Percentiles rank a stretch among this genome's conserved stretches.
These are phyloP conservation scores for Lachancea sp. DNA, from an alignment of 805 yeast genomes.

Conservation along the genomic window DNA sequence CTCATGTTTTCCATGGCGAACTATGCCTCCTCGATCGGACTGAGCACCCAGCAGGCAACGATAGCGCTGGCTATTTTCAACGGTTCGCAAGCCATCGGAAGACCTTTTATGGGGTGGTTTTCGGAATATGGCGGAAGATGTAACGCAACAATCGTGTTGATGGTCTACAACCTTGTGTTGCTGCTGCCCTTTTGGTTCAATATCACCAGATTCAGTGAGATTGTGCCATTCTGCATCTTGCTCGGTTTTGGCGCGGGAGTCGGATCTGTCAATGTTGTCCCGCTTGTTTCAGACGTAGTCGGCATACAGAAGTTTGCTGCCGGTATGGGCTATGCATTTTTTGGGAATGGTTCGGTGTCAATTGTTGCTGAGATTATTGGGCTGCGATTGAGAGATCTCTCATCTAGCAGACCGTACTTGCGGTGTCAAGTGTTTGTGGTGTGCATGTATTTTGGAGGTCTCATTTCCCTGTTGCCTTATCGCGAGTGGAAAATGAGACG, in stretches of 20 bases:
- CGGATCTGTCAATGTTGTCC: slow-evolving; percentile 27
- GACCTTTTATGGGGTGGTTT: slow-evolving; percentile 42
- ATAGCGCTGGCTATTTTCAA: slow-evolving; percentile 41
- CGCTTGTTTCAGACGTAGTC: slow-evolving; percentile 31
- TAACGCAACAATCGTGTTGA: slow-evolving; percentile 36
- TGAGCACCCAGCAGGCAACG: slow-evolving; percentile 38
- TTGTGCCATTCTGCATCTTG: slow-evolving; percentile 33
- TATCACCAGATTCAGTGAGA: slow-evolving; percentile 29
- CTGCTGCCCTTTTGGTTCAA: slow-evolving; percentile 39
- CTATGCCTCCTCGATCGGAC: slow-evolving; percentile 44
- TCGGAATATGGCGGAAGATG: slow-evolving; percentile 43
- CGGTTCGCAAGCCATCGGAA: slow-evolving; percentile 42
- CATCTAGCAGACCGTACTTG: slow-evolving; percentile 36
- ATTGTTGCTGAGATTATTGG: slow-evolving; percentile 45
- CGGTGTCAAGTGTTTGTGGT: slow-evolving; percentile 51
- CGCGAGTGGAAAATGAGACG: slow-evolving; percentile 13
- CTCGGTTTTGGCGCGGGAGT: slow-evolving; percentile 37
- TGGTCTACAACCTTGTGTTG: slow-evolving; percentile 29
- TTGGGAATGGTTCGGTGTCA: slow-evolving; percentile 22
- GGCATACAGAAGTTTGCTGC: slow-evolving; percentile 31
- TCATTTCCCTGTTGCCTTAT: slow-evolving; percentile 49
- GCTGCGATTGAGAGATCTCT: slow-evolving; percentile 33
- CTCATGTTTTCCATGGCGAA: slow-evolving; percentile 42
- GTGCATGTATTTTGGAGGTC: slow-evolving; percentile 32
- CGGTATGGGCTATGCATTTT: slow-evolving; percentile 24